A percentile compares a stretch with the other conserved stretches of the same genome.
These are phyloP conservation scores for Mallotus japonicus DNA, from an alignment of 441 rosid genomes.

Conservation along the genomic window DNA sequence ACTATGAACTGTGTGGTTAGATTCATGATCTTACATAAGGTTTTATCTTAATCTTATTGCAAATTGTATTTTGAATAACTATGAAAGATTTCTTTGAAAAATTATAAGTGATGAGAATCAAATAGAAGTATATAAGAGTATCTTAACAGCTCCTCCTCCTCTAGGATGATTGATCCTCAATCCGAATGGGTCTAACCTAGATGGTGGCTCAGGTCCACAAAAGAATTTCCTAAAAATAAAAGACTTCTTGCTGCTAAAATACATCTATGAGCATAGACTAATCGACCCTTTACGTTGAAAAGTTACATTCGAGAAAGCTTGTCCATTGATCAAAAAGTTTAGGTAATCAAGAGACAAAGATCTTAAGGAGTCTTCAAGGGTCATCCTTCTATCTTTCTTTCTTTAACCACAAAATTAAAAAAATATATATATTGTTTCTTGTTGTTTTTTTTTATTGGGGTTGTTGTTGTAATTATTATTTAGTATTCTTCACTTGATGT, in stretches of 20 bases:
- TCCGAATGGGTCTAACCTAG: conserved; percentile 58
- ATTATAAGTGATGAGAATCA: background rate
- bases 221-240: conserved; percentile 85
- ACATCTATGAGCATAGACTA: conserved; percentile 96
- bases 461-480: background rate
- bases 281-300: conserved; percentile 96
- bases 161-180: conserved; percentile 33
- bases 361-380: conserved; percentile 75
- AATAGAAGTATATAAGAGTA: too few species aligned
- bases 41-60: too few species aligned
- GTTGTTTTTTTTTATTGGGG: conserved; percentile 9
- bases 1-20: too few species aligned
- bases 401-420: too few species aligned
- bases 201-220: conserved; percentile 69
- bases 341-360: conserved; percentile 88
- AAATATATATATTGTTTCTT: background rate
- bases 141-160: background rate
- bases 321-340: conserved; percentile 93
- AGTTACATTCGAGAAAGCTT: conserved; percentile 97
- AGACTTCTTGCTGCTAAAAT: conserved; percentile 92
- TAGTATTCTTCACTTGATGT: too few species aligned
- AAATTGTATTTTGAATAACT: too few species aligned
- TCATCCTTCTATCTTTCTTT: conserved; percentile 15
- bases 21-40: too few species aligned
- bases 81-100: too few species aligned